Percentiles rank a stretch among this genome's conserved stretches.
These are phyloP conservation scores for Dittrichia graveolens DNA, from an alignment of 129 eudicot species.

Conservation along the genomic window DNA sequence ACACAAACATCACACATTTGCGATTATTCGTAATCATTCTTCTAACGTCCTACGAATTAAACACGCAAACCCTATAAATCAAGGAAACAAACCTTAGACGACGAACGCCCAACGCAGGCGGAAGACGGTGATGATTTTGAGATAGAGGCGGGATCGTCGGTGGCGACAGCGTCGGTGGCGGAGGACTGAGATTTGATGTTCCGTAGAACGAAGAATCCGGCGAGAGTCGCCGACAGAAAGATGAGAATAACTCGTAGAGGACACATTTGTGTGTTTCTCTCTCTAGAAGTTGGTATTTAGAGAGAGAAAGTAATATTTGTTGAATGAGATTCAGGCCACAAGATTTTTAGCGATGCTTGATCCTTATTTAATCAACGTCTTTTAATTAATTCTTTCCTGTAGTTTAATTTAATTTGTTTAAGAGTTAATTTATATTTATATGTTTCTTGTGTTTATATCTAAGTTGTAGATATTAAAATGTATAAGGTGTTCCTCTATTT, in stretches of 20 bases:
- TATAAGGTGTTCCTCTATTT: too few species aligned
- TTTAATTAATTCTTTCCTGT: too few species aligned
- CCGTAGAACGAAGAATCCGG: slow-evolving; percentile 61
- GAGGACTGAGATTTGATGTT: slow-evolving; percentile 58
- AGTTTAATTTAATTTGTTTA: neutral
- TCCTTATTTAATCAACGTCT: neutral
- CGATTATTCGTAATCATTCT: neutral
- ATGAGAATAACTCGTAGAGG: slow-evolving; percentile 69
- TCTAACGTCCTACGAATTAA: neutral
- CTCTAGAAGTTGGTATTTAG: slow-evolving; percentile 30
- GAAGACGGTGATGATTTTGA: slow-evolving; percentile 25
- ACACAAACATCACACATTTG: slow-evolving; percentile 17
- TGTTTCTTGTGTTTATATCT: too few species aligned
- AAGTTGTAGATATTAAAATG: too few species aligned
- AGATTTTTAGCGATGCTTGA: neutral
- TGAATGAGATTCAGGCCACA: slow-evolving; percentile 31
- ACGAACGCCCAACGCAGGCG: slow-evolving; percentile 24
- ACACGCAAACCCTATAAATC: slow-evolving; percentile 22
- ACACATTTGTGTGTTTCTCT: slow-evolving; percentile 50
- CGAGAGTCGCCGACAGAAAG: slow-evolving; percentile 71
- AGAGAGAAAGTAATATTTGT: slow-evolving; percentile 34
- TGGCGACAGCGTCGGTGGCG: slow-evolving; percentile 29
- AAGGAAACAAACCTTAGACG: slow-evolving; percentile 29
- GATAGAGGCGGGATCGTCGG: slow-evolving; percentile 21
- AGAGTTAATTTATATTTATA: neutral